These are phyloP conservation scores for Fusarium nelsonii DNA, from an alignment of 2,329 filamentous ascomycete species.

Conservation along the genomic window DNA sequence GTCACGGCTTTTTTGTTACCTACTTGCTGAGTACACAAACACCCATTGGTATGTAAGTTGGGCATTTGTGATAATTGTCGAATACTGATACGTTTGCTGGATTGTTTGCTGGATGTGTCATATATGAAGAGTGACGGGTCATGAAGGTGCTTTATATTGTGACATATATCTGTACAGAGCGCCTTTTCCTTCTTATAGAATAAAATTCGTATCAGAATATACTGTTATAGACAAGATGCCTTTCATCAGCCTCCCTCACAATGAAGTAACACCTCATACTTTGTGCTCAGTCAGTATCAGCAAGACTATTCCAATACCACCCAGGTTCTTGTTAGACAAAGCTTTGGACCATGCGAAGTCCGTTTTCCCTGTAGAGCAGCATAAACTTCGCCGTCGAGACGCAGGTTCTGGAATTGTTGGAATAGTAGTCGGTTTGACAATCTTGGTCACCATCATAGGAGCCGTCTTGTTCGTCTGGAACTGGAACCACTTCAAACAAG, in stretches of 20 bases:
- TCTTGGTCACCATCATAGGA: slow-evolving; percentile 19
- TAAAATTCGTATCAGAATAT: rapidly evolving
- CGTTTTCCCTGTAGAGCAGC: not conserved
- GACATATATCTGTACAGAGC: not conserved
- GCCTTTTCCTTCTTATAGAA: not conserved
- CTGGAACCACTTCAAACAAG: slow-evolving; percentile 9
- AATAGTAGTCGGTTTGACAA: slow-evolving; percentile 21
- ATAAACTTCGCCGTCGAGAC: slow-evolving; percentile 19
- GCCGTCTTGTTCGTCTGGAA: slow-evolving; percentile 26
- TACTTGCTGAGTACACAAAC: too few species aligned
- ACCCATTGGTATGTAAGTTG: too few species aligned
- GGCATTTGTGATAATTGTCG: slow-evolving; percentile 1
- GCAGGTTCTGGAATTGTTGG: slow-evolving; percentile 17
- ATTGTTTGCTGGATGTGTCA: slow-evolving; percentile 5
- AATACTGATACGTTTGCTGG: slow-evolving; percentile 9
- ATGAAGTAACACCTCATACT: not conserved
- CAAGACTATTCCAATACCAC: too few species aligned
- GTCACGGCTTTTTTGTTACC: too few species aligned
- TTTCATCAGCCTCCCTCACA: not conserved
- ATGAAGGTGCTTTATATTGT: not conserved
- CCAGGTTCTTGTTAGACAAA: too few species aligned
- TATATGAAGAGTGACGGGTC: not conserved
- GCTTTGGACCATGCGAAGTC: not conserved
- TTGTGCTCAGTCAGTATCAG: not conserved
- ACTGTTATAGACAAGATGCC: slow-evolving; percentile 13